These are phyloP conservation scores for Plectranthus barbatus DNA, from an alignment of 257 asterid genomes.

Conservation along the genomic window DNA sequence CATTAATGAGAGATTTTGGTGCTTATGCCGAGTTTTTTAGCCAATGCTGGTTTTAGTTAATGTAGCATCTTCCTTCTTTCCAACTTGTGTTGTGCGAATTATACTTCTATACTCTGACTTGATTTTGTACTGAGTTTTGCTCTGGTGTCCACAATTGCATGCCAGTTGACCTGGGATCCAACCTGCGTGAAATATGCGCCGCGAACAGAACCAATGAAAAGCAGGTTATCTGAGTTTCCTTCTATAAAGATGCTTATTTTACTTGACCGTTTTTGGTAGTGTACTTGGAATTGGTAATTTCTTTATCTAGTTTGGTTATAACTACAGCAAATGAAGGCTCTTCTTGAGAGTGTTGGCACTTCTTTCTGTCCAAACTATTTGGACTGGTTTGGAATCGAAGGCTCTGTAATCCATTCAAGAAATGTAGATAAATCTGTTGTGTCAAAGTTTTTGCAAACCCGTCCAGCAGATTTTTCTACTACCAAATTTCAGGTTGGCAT, in stretches of 20 bases:
- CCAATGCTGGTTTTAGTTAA: neutral
- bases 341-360: slow-evolving; percentile 74
- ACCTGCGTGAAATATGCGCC: slow-evolving; percentile 84
- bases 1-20: neutral
- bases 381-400: slow-evolving; percentile 85
- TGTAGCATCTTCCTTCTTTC: slow-evolving; percentile 7
- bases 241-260: slow-evolving; percentile 13
- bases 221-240: slow-evolving; percentile 48
- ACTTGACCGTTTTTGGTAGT: neutral
- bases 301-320: slow-evolving; percentile 11
- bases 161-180: slow-evolving; percentile 67
- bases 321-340: slow-evolving; percentile 90
- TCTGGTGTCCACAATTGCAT: slow-evolving; percentile 13
- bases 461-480: slow-evolving; percentile 78
- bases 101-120: slow-evolving; percentile 11
- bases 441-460: slow-evolving; percentile 75
- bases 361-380: slow-evolving; percentile 72
- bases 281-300: neutral
- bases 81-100: neutral
- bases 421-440: slow-evolving; percentile 67
- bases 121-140: slow-evolving; percentile 5
- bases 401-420: slow-evolving; percentile 47
- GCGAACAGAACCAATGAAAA: slow-evolving; percentile 87
- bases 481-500: slow-evolving; percentile 63
- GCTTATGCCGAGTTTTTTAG: slow-evolving; percentile 1